Percentiles rank a stretch among this genome's conserved stretches.
phyloP scores from a whole-genome alignment of 345 rosid genomes.

The Erodium maritimum region DNA sequence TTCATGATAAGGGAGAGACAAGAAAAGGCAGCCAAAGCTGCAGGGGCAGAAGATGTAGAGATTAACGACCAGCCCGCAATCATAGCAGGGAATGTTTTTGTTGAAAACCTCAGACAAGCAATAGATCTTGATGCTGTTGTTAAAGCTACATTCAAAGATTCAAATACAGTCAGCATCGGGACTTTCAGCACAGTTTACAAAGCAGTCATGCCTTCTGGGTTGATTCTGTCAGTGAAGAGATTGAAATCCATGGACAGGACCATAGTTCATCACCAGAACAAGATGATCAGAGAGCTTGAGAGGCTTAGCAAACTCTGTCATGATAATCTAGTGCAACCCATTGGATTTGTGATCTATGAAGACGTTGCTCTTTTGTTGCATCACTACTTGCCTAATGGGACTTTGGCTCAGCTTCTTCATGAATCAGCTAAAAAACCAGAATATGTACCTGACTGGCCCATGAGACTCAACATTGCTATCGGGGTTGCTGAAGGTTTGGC shows the following conservation, averaged over 20 bases:
- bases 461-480: slow-evolving; percentile 63
- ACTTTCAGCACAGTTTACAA: slow-evolving; percentile 86
- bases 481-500: slow-evolving; percentile 91
- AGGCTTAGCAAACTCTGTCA: slow-evolving; percentile 91
- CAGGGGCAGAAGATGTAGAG: slow-evolving; percentile 33
- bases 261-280: slow-evolving; percentile 72
- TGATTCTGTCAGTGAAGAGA: slow-evolving; percentile 63
- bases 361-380: slow-evolving; percentile 92
- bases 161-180: slow-evolving; percentile 67
- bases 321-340: slow-evolving; percentile 66
- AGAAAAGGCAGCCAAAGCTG: slow-evolving; percentile 59
- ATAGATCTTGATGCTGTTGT: slow-evolving; percentile 80
- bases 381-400: slow-evolving; percentile 69
- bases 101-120: slow-evolving; percentile 81
- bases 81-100: slow-evolving; percentile 64
- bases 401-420: slow-evolving; percentile 68
- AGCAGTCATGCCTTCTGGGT: slow-evolving; percentile 92
- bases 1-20: slow-evolving; percentile 95
- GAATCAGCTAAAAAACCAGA: slow-evolving; percentile 52
- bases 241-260: slow-evolving; percentile 84
- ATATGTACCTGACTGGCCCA: slow-evolving; percentile 81
- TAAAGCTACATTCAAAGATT: slow-evolving; percentile 70
- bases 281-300: slow-evolving; percentile 94
- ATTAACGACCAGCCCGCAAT: slow-evolving; percentile 46
- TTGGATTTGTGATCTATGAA: slow-evolving; percentile 82